phyloP scores from a whole-genome alignment of 2,329 filamentous ascomycete species.

The Ceratocystis alfenasii region DNA sequence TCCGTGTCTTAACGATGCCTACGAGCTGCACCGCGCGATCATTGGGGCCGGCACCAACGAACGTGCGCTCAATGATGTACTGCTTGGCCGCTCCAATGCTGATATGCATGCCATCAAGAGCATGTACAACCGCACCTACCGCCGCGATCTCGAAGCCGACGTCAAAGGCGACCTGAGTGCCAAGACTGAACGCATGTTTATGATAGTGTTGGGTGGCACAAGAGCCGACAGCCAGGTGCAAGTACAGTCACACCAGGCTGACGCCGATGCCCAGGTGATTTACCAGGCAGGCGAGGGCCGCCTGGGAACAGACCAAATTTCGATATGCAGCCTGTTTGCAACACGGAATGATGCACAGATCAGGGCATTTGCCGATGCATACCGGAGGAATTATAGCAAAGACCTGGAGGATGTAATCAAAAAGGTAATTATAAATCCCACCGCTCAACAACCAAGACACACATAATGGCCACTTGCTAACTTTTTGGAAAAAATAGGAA shows the following conservation, averaged over 20 bases:
- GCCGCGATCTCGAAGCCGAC: conserved; percentile 54
- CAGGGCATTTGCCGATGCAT: conserved; percentile 64
- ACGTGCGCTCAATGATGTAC: conserved; percentile 68
- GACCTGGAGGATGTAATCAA: conserved; percentile 62
- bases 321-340: conserved; percentile 67
- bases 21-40: conserved; percentile 59
- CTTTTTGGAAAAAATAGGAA: conserved; percentile 39
- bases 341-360: conserved; percentile 71
- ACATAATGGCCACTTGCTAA: not conserved
- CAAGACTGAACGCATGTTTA: conserved; percentile 77
- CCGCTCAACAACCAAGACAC: no score
- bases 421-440: conserved; percentile 37
- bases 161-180: conserved; percentile 69
- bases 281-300: conserved; percentile 67
- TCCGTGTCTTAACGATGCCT: conserved; percentile 64
- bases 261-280: conserved; percentile 63
- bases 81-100: conserved; percentile 73
- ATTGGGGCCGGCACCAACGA: conserved; percentile 79
- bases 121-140: conserved; percentile 58
- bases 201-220: conserved; percentile 63
- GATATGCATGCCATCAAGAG: conserved; percentile 78
- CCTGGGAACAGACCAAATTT: conserved; percentile 59
- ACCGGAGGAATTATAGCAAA: conserved; percentile 58
- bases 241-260: conserved; percentile 58
- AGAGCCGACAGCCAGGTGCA: conserved; percentile 68